Conservation (phyloP, 2,329 filamentous ascomycete species). For the Verticillium zaregamsianum region DNA sequence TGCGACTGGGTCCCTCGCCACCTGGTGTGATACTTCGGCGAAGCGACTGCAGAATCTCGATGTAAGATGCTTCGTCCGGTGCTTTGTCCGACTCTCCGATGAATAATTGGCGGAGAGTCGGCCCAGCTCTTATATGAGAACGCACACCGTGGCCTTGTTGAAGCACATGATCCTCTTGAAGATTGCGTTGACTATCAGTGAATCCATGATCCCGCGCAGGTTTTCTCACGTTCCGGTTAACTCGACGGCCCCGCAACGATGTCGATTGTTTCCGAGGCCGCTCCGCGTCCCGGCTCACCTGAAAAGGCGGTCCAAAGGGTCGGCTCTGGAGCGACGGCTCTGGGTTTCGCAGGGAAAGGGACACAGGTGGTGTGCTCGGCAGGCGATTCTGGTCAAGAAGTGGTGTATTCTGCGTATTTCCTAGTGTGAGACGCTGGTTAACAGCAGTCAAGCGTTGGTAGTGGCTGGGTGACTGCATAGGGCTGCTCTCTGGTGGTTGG, state of each 20-base stretch:
- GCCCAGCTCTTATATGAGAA: neutral
- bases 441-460: neutral
- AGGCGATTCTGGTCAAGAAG: neutral
- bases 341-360: neutral
- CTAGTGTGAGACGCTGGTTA: neutral
- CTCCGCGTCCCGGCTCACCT: neutral
- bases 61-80: neutral
- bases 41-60: neutral
- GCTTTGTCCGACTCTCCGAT: neutral
- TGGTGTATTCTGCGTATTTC: neutral
- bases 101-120: too few relatives aligned
- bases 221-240: neutral
- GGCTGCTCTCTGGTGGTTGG: neutral
- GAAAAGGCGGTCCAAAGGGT: neutral
- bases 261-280: neutral
- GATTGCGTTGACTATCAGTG: neutral
- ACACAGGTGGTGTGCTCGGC: neutral
- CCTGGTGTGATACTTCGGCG: neutral
- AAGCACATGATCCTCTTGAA: neutral
- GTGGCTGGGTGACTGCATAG: neutral
- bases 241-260: neutral
- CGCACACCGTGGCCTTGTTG: neutral
- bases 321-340: neutral
- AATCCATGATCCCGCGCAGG: neutral
- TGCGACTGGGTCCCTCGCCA: neutral